Evolutionary conservation across 768 basidiomycete species (phyloP).

Genomic region (Collybiopsis confluens): DNA sequence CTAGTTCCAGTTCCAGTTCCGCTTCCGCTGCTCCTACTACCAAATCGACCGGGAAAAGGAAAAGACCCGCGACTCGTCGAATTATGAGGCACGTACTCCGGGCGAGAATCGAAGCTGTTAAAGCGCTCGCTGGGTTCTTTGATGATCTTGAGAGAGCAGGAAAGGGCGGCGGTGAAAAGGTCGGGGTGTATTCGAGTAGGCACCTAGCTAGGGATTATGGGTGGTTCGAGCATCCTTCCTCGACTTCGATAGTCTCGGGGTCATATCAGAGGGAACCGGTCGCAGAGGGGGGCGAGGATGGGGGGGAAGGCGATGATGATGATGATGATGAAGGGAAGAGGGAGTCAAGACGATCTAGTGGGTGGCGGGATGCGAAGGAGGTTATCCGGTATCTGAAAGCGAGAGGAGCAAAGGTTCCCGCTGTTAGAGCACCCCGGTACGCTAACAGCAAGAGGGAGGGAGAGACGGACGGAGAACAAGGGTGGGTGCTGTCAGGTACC

Average conservation of each 20-base stretch:
- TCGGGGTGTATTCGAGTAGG: conserved; percentile 29
- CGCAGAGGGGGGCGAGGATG: not conserved
- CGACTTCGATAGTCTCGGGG: not conserved
- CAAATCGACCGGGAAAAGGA: conserved; percentile 1
- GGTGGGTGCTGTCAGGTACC: conserved; percentile 74
- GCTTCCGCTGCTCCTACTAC: not conserved
- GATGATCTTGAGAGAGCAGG: conserved; percentile 49
- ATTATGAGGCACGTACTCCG: conserved; percentile 88
- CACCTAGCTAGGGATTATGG: conserved; percentile 50
- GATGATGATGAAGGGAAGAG: too few relatives aligned
- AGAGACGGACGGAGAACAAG: conserved; percentile 34
- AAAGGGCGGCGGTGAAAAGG: conserved; percentile 37
- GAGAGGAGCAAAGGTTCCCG: conserved; percentile 69
- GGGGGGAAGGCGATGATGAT: too few relatives aligned
- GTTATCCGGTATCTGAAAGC: conserved; percentile 66
- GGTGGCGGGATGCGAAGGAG: conserved; percentile 67
- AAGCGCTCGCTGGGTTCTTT: conserved; percentile 70
- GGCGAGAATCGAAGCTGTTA: conserved; percentile 78
- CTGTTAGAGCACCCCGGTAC: conserved; percentile 20
- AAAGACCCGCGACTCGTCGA: conserved; percentile 67
- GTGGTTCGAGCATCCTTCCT: conserved; percentile 22
- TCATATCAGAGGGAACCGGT: not conserved
- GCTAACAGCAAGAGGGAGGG: too few relatives aligned
- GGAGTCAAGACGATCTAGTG: conserved; percentile 21
- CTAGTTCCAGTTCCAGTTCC: not conserved